Base-by-base conservation (phyloP, 2,329 filamentous ascomycete species). In the Colletotrichum plurivorum region DNA sequence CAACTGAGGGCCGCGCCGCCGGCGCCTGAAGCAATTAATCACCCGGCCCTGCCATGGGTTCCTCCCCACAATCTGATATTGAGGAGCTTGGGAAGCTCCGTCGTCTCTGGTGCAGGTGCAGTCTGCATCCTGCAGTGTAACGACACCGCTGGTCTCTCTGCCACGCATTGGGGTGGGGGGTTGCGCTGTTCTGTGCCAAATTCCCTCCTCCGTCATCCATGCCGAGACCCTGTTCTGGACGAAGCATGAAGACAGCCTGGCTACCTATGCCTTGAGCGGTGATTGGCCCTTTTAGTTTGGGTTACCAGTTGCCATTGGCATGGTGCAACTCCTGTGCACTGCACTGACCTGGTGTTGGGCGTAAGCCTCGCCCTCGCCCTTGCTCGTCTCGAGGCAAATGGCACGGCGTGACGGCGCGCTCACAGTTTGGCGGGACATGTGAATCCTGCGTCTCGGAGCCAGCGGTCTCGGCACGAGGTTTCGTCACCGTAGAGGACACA, bases 1-100 rank as follows among this genome's bases (percentile, higher is more conserved):
- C 31, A 43, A 51, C 39, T 55, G 61, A 69, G 51, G 62, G 53
- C 66, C 55, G 62, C 66, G 66, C 66, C 66, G 66, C 66, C 66
- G 62, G 62, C 62, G 66, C 51, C 51, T 69, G 66, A 46, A 66
- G 51, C 62, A 55, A 27, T 41, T 16, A 46, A 45, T 52, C 39
- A 46, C 45, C 46, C 49, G 27, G 25, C 15, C 49, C 31, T 45
- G 20, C 16, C 45, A 46, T n/a, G 18, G 16, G 16, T 8, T 39
- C 36, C 51, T 51, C 49, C 22, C 25, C 62, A 63, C 60, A 56
- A 49, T 53, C 55, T 48, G 53, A 60, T 31, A 56, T 46, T 60
- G 54, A 41, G 55, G 45, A 57, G 31, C 45, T 49, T 45, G 65
- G 43, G 46, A 68, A 63, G 46, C 55, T 55, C 55, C 48, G 31